Percentiles rank a stretch among this genome's conserved stretches.
phyloP scores from a whole-genome alignment of 108 stramenopile genomes.

The Nitzschia sp. region DNA sequence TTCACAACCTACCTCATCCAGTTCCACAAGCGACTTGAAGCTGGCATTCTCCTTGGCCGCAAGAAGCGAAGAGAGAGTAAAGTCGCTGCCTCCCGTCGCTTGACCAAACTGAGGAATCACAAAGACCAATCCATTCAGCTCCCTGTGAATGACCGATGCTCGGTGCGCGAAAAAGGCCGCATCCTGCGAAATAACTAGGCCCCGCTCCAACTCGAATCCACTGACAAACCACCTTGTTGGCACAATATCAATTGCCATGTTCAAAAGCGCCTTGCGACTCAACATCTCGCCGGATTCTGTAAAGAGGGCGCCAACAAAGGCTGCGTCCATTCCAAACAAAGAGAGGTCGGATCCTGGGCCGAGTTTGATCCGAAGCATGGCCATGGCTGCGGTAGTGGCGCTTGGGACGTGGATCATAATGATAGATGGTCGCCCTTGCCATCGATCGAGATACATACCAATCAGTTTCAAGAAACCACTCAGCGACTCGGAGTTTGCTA shows the following conservation, averaged over 20 bases:
- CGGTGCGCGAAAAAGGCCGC: conserved; percentile 58
- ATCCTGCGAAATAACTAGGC: conserved; percentile 72
- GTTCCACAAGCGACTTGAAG: conserved; percentile 12
- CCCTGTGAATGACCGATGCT: conserved; percentile 42
- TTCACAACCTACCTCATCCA: conserved; percentile 29
- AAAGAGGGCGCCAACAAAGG: conserved; percentile 58
- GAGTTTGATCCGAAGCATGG: conserved; percentile 28
- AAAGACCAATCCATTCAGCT: conserved; percentile 58
- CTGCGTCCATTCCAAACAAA: conserved; percentile 41
- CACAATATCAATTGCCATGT: conserved; percentile 82
- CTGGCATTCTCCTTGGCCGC: conserved; percentile 12
- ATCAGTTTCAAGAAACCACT: conserved; percentile 49
- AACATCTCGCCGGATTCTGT: conserved; percentile 32
- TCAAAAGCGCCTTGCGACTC: conserved; percentile 81
- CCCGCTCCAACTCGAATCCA: conserved; percentile 80
- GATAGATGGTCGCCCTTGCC: conserved; percentile 78
- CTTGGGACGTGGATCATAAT: conserved; percentile 65
- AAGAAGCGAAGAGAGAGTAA: conserved; percentile 19
- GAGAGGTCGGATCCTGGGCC: conserved; percentile 40
- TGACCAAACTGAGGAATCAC: conserved; percentile 79
- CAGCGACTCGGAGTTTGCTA: conserved; percentile 41
- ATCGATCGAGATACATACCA: conserved; percentile 65
- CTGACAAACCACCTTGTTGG: conserved; percentile 82
- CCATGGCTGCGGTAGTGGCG: conserved; percentile 20
- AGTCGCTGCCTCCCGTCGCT: conserved; percentile 42